These are phyloP conservation scores for Rauvolfia tetraphylla DNA, from an alignment of 257 asterid species.

Conservation along the genomic window DNA sequence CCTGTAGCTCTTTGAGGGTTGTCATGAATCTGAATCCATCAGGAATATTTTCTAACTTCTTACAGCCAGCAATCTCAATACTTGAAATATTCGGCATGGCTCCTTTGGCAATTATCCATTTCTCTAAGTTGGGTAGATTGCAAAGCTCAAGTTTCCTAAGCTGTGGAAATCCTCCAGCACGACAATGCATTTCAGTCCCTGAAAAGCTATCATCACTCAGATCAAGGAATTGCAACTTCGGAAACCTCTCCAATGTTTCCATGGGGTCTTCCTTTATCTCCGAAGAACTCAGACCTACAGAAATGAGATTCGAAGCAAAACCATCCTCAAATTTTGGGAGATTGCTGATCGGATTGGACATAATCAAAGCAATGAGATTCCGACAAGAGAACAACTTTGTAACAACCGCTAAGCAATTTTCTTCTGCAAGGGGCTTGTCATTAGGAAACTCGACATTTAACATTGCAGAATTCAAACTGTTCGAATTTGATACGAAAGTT, in stretches of 20 bases:
- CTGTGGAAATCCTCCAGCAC: background rate
- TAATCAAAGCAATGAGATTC: background rate
- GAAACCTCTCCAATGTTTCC: background rate
- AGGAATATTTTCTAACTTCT: background rate
- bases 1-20: too few species aligned
- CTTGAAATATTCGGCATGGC: background rate
- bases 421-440: constrained; percentile 22
- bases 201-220: accelerated
- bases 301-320: constrained; percentile 35
- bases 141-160: background rate
- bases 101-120: background rate
- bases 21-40: too few species aligned
- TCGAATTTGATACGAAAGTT: constrained; percentile 15
- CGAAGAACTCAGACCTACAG: constrained; percentile 33
- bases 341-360: background rate
- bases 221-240: background rate
- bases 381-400: background rate
- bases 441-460: constrained; percentile 28
- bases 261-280: constrained; percentile 25
- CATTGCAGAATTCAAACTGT: constrained; percentile 41
- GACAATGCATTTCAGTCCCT: background rate
- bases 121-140: background rate
- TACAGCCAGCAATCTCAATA: accelerated
- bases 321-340: constrained; percentile 14
- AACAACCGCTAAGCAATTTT: background rate